Conservation (phyloP, 176 grass and related monocot species). For the Melocanna baccifera region DNA sequence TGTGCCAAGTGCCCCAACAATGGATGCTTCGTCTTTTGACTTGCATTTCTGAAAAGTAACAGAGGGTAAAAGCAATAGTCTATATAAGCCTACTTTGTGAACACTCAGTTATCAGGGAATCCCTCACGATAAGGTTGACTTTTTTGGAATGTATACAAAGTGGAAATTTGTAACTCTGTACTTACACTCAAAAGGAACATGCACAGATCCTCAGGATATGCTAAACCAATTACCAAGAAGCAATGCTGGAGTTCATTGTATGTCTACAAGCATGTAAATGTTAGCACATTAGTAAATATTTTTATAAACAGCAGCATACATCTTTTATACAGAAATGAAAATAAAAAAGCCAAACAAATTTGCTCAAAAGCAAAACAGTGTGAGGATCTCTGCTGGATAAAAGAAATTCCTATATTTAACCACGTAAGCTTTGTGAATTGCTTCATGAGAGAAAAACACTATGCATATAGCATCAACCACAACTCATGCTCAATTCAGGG, state of each 20-base stretch:
- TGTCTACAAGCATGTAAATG: conserved; percentile 54
- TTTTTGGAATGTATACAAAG: background rate
- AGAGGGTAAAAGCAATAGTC: conserved; percentile 20
- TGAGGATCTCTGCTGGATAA: background rate
- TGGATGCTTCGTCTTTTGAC: conserved; percentile 90
- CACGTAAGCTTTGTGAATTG: background rate
- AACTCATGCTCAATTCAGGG: background rate
- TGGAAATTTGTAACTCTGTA: conserved; percentile 21
- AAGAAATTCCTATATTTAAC: background rate
- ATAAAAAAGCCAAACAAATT: background rate
- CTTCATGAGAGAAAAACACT: background rate
- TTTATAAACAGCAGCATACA: background rate
- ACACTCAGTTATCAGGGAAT: background rate
- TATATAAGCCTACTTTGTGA: conserved; percentile 19
- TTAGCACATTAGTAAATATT: conserved; percentile 13
- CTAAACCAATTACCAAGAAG: conserved; percentile 91
- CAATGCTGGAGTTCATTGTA: conserved; percentile 98
- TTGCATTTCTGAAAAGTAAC: conserved; percentile 73
- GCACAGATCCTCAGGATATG: conserved; percentile 93
- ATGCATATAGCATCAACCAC: background rate
- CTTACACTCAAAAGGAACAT: conserved; percentile 90
- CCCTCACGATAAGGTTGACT: conserved; percentile 9
- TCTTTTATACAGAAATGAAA: background rate
- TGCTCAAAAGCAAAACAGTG: conserved; percentile 22
- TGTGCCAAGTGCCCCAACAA: conserved; percentile 72